A percentile compares a stretch with the other conserved stretches of the same genome.
phyloP scores from a whole-genome alignment of 164 flowering plant genomes.

The Buxus sempervirens region DNA sequence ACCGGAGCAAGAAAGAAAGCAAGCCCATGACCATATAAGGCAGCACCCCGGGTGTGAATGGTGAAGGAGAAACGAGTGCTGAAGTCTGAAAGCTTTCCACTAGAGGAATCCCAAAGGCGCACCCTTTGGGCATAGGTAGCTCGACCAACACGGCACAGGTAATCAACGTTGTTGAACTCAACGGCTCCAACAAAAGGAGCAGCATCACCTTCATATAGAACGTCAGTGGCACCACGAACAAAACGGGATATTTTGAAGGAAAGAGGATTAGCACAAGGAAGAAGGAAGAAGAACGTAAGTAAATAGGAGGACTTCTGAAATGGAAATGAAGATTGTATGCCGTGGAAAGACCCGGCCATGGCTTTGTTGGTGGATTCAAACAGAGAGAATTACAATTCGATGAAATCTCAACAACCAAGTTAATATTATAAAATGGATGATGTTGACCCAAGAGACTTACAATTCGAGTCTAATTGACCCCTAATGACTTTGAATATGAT shows the following conservation, averaged over 20 bases:
- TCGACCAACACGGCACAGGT: slow-evolving; percentile 16
- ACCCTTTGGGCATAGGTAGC: slow-evolving; percentile 17
- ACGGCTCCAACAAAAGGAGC: slow-evolving; percentile 19
- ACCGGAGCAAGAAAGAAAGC: slow-evolving; percentile 31
- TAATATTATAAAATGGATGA: no score
- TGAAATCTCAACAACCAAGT: no score
- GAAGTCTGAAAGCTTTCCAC: slow-evolving; percentile 29
- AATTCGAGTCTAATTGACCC: no score
- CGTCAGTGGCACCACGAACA: neutral
- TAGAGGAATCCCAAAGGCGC: slow-evolving; percentile 26
- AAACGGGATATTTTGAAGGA: slow-evolving; percentile 27
- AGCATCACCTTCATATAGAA: slow-evolving; percentile 36
- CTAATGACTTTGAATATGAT: no score
- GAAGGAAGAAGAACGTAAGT: neutral
- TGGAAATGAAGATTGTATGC: neutral
- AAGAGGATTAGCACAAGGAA: slow-evolving; percentile 5
- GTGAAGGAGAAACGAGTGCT: slow-evolving; percentile 28
- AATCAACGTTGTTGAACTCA: slow-evolving; percentile 10
- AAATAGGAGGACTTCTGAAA: neutral
- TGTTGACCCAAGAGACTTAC: no score
- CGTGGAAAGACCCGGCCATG: neutral
- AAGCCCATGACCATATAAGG: slow-evolving; percentile 17
- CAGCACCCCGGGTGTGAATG: neutral
- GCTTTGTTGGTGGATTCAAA: neutral
- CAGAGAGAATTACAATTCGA: no score